A percentile compares a stretch with the other conserved stretches of the same genome.
These are phyloP conservation scores for Sistotremastrum niveocremeum DNA, from an alignment of 768 basidiomycete species.

Conservation along the genomic window DNA sequence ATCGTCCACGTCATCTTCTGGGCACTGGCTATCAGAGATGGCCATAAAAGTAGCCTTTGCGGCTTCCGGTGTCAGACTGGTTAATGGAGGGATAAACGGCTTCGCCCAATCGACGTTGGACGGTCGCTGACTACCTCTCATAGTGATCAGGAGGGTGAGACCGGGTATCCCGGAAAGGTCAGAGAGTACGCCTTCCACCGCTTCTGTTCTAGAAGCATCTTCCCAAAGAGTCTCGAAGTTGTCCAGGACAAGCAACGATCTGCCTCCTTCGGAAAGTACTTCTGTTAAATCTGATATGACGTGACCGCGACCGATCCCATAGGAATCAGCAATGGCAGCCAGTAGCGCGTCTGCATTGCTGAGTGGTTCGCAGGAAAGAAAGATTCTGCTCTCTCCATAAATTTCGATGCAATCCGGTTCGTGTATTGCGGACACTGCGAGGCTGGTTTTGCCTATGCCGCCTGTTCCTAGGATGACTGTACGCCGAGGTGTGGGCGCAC, in stretches of 20 bases:
- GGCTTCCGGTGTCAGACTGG: constrained; percentile 6
- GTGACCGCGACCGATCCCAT: constrained; percentile 10
- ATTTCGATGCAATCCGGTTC: constrained; percentile 9
- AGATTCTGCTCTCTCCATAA: constrained; percentile 15
- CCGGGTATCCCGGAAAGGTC: constrained; percentile 13
- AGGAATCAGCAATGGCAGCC: constrained; percentile 4
- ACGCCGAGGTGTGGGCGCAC: neutral
- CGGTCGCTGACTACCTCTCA: constrained; percentile 17
- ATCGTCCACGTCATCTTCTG: constrained; percentile 11
- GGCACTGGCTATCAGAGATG: constrained; percentile 10
- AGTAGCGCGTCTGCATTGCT: constrained; percentile 14
- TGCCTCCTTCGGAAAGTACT: constrained; percentile 11
- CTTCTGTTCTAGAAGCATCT: constrained; percentile 8
- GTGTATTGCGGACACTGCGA: constrained; percentile 22
- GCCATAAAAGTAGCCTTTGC: constrained; percentile 10
- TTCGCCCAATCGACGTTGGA: constrained; percentile 14
- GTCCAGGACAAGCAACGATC: constrained; percentile 20
- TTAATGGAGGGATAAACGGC: constrained; percentile 7
- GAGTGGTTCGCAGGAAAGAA: constrained; percentile 22
- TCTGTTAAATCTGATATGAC: constrained; percentile 13
- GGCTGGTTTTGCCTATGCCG: constrained; percentile 27
- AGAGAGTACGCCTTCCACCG: constrained; percentile 15
- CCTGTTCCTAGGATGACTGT: constrained; percentile 15
- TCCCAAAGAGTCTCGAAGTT: constrained; percentile 30
- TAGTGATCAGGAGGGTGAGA: constrained; percentile 22